Percentiles rank a stretch among this genome's conserved stretches.
Evolutionary conservation across 768 basidiomycete species (phyloP).

Genomic region (Phaeolepiota aurea): DNA sequence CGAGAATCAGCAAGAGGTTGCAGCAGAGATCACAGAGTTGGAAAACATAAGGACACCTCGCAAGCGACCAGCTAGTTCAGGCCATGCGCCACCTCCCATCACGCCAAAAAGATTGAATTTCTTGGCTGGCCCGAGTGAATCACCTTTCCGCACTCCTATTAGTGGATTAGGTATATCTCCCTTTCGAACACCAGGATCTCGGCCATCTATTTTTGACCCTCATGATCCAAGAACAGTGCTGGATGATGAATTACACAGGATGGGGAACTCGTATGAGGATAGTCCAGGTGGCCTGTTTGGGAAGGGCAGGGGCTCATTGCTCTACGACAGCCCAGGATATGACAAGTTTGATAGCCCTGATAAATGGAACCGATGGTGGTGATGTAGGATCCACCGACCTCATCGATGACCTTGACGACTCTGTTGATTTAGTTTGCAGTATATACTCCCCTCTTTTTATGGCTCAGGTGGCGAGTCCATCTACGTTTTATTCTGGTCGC

Average conservation of each 20-base stretch:
- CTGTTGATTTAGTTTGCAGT: too few species aligned
- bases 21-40: constrained; percentile 12
- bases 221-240: constrained; percentile 61
- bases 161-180: constrained; percentile 19
- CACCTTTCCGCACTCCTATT: constrained; percentile 27
- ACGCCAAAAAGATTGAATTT: constrained; percentile 31
- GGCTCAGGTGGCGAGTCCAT: too few species aligned
- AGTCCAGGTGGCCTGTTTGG: constrained; percentile 68
- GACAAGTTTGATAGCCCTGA: constrained; percentile 38
- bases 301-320: constrained; percentile 36
- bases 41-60: constrained; percentile 32
- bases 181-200: constrained; percentile 39
- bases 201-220: constrained; percentile 50
- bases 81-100: constrained; percentile 18
- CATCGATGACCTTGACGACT: constrained; percentile 1
- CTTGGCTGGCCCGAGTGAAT: constrained; percentile 24
- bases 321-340: constrained; percentile 71
- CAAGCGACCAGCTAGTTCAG: constrained; percentile 18
- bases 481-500: too few species aligned
- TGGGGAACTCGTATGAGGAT: constrained; percentile 37
- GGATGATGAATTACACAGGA: constrained; percentile 63
- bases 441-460: too few species aligned
- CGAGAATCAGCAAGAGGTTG: constrained; percentile 11
- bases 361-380: constrained; percentile 46
- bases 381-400: constrained; percentile 7